Conservation (phyloP, 2,329 filamentous ascomycete genomes). For the Fusarium continuum region DNA sequence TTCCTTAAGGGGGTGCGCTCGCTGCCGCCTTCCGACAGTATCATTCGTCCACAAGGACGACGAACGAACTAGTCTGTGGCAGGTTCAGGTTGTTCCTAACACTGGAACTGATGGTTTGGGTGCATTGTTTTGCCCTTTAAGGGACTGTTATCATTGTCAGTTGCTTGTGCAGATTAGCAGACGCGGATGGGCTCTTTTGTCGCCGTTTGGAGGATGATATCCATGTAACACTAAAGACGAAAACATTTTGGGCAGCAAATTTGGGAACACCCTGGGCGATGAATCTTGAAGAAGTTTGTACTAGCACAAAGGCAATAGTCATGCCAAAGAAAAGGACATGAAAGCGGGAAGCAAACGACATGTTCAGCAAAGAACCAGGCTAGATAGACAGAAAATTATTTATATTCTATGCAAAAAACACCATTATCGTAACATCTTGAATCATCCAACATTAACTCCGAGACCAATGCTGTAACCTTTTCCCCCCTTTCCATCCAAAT, state of each 20-base stretch:
- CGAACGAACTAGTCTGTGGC: not conserved
- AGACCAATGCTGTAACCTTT: not conserved
- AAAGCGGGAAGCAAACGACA: not conserved
- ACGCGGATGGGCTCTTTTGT: not conserved
- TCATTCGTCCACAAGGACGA: slow-evolving; percentile 6
- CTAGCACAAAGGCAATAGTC: not conserved
- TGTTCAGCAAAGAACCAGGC: not conserved
- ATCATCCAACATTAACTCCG: slow-evolving; percentile 19
- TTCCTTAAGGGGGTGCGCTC: slow-evolving; percentile 18
- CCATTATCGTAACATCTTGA: slow-evolving; percentile 11
- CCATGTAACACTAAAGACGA: not conserved
- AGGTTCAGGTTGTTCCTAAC: not conserved
- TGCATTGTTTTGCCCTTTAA: not conserved
- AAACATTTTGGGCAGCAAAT: not conserved
- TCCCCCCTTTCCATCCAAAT: slow-evolving; percentile 1
- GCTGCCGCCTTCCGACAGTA: slow-evolving; percentile 15
- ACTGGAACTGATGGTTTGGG: not conserved
- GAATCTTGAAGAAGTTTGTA: not conserved
- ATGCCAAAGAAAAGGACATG: not conserved
- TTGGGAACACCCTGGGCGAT: not conserved
- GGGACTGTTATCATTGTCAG: not conserved
- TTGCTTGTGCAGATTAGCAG: not conserved
- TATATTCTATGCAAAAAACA: slow-evolving; percentile 16
- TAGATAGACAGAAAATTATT: slow-evolving; percentile 1
- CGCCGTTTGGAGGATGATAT: not conserved